Base-by-base conservation (phyloP, 352 stramenopile genomes). In the Thraustochytrium sp. region DNA sequence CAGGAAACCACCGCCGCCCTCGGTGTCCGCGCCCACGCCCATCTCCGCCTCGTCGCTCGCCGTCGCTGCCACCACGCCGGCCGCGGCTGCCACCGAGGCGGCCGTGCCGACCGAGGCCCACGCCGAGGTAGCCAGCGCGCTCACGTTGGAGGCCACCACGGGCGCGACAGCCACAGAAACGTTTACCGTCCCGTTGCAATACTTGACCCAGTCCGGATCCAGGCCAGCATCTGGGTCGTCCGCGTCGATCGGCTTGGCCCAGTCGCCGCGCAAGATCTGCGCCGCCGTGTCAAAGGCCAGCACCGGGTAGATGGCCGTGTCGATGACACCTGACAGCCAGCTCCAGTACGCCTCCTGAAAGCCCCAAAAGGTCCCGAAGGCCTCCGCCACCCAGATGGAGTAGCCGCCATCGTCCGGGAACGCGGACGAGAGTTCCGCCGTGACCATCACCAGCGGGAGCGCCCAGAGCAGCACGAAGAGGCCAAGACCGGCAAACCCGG, bases 381-480 rank as follows among this genome's bases (percentile, higher is more conserved):
- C 93, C 76, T 94, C 89, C 62, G 94, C 88, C 3, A 97, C 92
- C 94, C 94, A 98, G 8, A 94, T 90, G 9, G 94, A 93, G 86
- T 92, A 96, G 51, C 89, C 93, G 74, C 87, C 88, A 56, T 88
- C 85, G 80, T 97, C 91, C 0, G 92, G 93, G 86, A 95, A 97
- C 8, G 93, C 87, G 0, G 91, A 92, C 40, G 91, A 93, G 23
- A 98, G 89, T 86, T 98, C 94, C 5, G 93, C 91, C 5, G 94
- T 98, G n/a, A 98, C 91, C 64, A 95, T 89, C 31, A 92, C 92
- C 85, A 97, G 94, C 5, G 93, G 94, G 8, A 97, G 55, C 5
- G 91, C 92, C 90, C 93, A 97, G 26, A 97, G 85, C 36, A 98
- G 87, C 18, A 93, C 93, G 46, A 97, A 91, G 18, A 96, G 31